These are phyloP conservation scores for Echites panduratus DNA, from an alignment of 257 asterid genomes.

Conservation along the genomic window DNA sequence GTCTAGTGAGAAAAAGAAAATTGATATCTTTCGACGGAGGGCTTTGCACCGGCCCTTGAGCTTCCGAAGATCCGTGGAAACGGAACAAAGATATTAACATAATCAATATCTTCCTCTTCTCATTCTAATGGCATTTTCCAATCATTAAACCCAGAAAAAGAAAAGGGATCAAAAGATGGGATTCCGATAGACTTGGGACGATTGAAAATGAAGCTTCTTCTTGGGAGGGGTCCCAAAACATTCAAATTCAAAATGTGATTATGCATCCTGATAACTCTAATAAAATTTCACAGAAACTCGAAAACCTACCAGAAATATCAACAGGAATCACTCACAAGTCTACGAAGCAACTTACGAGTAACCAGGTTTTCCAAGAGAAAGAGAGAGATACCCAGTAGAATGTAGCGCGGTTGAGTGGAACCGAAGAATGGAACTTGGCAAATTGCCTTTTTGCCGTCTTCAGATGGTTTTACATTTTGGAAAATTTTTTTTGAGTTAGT, in stretches of 20 bases:
- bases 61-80: not conserved
- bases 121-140: not conserved
- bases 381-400: not conserved
- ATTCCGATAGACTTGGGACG: not conserved
- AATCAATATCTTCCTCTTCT: not conserved
- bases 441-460: not conserved
- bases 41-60: not conserved
- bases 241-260: not conserved
- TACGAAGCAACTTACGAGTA: not conserved
- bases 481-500: not conserved
- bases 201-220: not conserved
- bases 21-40: not conserved
- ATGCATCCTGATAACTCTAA: not conserved
- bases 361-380: not conserved
- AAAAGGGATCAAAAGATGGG: not conserved
- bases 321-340: not conserved
- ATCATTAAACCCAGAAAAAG: not conserved
- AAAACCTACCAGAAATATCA: not conserved
- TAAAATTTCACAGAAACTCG: not conserved
- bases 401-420: not conserved
- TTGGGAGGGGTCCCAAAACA: not conserved
- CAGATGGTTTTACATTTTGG: not conserved
- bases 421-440: not conserved
- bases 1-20: not conserved
- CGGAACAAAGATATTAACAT: not conserved